Evolutionary conservation across 768 basidiomycete species (phyloP).

Genomic region (Ramaria rubella): DNA sequence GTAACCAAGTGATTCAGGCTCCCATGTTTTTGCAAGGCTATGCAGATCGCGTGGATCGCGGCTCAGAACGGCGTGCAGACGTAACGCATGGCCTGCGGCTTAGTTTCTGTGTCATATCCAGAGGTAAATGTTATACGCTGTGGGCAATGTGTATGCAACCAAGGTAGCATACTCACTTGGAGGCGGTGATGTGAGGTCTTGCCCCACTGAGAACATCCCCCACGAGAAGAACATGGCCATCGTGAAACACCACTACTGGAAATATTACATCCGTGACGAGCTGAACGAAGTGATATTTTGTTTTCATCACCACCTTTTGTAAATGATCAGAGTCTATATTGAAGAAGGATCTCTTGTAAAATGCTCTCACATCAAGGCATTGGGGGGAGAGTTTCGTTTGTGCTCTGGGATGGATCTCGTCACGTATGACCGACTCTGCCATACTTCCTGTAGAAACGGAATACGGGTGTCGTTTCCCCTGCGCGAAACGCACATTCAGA

Average conservation of each 20-base stretch:
- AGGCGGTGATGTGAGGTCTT: constrained; percentile 10
- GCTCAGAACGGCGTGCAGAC: not conserved
- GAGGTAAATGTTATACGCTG: not conserved
- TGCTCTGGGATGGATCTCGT: constrained; percentile 9
- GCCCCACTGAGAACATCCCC: constrained; percentile 10
- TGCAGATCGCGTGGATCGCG: not conserved
- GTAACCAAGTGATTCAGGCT: constrained; percentile 7
- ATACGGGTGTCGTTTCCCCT: constrained; percentile 8
- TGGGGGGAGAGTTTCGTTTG: constrained; percentile 5
- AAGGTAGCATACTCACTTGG: not conserved
- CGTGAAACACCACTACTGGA: constrained; percentile 7
- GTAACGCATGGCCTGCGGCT: constrained; percentile 10
- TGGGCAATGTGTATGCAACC: not conserved
- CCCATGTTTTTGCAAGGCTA: not conserved
- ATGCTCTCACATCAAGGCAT: constrained; percentile 5
- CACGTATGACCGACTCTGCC: constrained; percentile 7
- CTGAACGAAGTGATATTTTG: constrained; percentile 8
- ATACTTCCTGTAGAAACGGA: constrained; percentile 7
- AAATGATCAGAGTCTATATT: too few species aligned
- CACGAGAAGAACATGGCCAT: constrained; percentile 9
- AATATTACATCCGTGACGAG: constrained; percentile 8
- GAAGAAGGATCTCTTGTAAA: too few species aligned
- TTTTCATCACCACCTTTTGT: constrained; percentile 9
- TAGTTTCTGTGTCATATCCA: constrained; percentile 4
- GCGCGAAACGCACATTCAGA: not conserved